Percentiles rank a stretch among this genome's conserved stretches.
These are phyloP conservation scores for Backusella westeae DNA, from an alignment of 192 early-diverging fungal species.

Conservation along the genomic window DNA sequence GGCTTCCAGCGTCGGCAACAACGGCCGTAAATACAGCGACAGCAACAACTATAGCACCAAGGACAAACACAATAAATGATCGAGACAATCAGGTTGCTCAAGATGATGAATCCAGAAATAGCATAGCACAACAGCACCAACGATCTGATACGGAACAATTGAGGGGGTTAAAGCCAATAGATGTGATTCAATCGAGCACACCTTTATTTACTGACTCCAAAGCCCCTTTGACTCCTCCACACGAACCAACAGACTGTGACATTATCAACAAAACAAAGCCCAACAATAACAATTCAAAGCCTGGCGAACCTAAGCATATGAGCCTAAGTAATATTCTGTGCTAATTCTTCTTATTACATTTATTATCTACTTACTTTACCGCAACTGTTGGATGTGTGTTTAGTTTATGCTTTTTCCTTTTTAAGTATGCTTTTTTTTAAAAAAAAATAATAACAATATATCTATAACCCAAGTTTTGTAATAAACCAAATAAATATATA, in stretches of 20 bases:
- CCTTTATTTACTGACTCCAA: neutral
- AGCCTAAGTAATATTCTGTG: slow-evolving; percentile 1
- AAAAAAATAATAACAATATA: no score
- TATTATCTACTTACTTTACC: neutral
- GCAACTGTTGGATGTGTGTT: neutral
- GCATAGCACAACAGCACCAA: slow-evolving; percentile 1
- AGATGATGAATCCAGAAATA: neutral
- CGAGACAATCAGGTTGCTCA: neutral
- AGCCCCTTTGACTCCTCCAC: neutral
- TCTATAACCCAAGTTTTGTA: neutral
- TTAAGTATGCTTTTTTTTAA: neutral
- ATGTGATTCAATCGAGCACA: slow-evolving; percentile 5
- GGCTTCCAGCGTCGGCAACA: neutral
- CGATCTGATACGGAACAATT: neutral
- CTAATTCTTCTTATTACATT: neutral
- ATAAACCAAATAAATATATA: neutral
- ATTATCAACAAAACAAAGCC: neutral
- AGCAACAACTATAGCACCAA: neutral
- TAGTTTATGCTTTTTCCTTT: neutral
- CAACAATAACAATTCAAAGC: neutral
- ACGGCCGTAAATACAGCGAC: neutral
- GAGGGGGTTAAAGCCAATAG: slow-evolving; percentile 15
- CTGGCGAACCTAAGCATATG: slow-evolving; percentile 7
- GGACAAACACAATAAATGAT: neutral
- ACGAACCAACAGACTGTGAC: neutral